Conservation (phyloP, 805 yeast genomes). For the Cyberlindnera maclurae region DNA sequence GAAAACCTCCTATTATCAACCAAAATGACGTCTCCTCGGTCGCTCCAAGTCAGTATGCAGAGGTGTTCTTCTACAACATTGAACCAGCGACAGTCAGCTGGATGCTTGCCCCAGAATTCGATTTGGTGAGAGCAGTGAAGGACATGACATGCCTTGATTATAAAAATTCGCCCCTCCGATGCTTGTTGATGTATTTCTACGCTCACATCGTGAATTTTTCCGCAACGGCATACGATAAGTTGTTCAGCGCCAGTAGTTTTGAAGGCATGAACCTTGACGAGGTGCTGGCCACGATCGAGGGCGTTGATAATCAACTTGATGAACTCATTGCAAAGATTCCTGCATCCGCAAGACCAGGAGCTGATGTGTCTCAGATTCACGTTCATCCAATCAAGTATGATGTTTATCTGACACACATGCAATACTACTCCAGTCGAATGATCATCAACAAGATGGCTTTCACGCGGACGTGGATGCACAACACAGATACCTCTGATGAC, state of each 20-base stretch:
- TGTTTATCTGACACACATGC: slow-evolving; percentile 12
- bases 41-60: slow-evolving; percentile 6
- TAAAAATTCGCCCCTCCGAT: slow-evolving; percentile 4
- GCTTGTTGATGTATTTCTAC: slow-evolving; percentile 8
- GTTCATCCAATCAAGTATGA: slow-evolving; percentile 6
- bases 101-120: slow-evolving; percentile 6
- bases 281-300: slow-evolving; percentile 12
- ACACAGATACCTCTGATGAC: not conserved
- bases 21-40: slow-evolving; percentile 28
- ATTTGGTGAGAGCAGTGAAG: not conserved
- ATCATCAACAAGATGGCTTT: slow-evolving; percentile 23
- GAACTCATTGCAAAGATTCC: not conserved
- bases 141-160: not conserved
- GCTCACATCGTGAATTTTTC: slow-evolving; percentile 10
- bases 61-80: slow-evolving; percentile 6
- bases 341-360: slow-evolving; percentile 10
- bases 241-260: slow-evolving; percentile 18
- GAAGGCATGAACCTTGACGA: slow-evolving; percentile 12
- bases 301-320: slow-evolving; percentile 13
- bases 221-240: slow-evolving; percentile 11
- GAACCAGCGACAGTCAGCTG: slow-evolving; percentile 1
- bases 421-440: slow-evolving; percentile 14
- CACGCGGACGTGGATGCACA: slow-evolving; percentile 17
- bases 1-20: slow-evolving; percentile 42
- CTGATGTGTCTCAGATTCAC: not conserved